These are phyloP conservation scores for Plasmodium yoelii DNA, from an alignment of 169 alveolate genomes.

Conservation along the genomic window DNA sequence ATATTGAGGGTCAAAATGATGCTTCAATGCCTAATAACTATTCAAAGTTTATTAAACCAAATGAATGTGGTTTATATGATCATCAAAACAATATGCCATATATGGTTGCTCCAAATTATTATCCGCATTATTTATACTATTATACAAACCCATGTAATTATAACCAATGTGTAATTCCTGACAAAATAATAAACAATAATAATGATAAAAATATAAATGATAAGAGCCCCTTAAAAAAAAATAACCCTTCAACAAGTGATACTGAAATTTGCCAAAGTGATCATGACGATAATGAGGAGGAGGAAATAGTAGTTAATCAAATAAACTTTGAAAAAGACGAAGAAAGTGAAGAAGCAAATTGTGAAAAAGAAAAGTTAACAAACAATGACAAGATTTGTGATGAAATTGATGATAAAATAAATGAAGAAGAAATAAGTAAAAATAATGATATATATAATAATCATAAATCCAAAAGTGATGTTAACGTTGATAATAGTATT, in stretches of 20 bases:
- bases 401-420: not conserved
- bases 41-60: constrained; percentile 32
- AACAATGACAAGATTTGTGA: not conserved
- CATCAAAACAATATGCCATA: constrained; percentile 52
- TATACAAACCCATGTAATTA: constrained; percentile 39
- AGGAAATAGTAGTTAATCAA: not conserved
- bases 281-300: not conserved
- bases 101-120: constrained; percentile 58
- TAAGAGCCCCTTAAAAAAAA: not conserved
- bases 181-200: constrained; percentile 13
- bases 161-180: constrained; percentile 9
- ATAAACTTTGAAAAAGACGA: not conserved
- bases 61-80: constrained; percentile 49
- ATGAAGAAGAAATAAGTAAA: constrained; percentile 7
- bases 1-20: constrained; percentile 16
- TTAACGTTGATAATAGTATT: constrained; percentile 13
- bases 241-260: not conserved
- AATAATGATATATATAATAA: not conserved
- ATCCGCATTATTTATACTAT: constrained; percentile 49
- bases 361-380: not conserved
- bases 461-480: not conserved
- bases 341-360: not conserved
- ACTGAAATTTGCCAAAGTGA: too few relatives aligned
- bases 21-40: constrained; percentile 22
- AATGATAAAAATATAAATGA: constrained; percentile 1